Percentiles rank a stretch among this genome's conserved stretches.
Evolutionary conservation across 768 basidiomycete genomes (phyloP).

Genomic region (Ephemerocybe angulata): DNA sequence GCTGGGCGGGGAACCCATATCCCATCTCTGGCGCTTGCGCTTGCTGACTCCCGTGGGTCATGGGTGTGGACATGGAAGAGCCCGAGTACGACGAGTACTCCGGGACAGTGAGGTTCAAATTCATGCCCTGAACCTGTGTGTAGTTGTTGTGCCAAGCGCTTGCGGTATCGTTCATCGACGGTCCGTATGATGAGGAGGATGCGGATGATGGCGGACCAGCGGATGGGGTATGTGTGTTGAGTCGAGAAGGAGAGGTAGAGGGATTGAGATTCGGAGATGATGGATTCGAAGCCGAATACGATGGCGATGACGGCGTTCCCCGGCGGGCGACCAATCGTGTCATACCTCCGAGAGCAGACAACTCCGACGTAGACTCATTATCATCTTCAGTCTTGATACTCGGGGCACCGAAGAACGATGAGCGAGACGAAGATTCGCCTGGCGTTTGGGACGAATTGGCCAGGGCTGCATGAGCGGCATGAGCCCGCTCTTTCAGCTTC

Average conservation of each 20-base stretch:
- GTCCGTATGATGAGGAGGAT: constrained; percentile 8
- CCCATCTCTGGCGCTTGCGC: constrained; percentile 8
- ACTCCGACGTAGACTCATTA: constrained; percentile 26
- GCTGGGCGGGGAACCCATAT: constrained; percentile 22
- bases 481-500: constrained; percentile 53
- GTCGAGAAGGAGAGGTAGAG: constrained; percentile 42
- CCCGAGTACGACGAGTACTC: constrained; percentile 12
- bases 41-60: constrained; percentile 8
- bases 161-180: constrained; percentile 7
- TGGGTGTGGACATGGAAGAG: background rate
- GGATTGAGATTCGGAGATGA: constrained; percentile 26
- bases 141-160: constrained; percentile 28
- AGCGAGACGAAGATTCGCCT: constrained; percentile 24
- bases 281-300: constrained; percentile 42
- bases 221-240: constrained; percentile 14
- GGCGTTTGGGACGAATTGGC: constrained; percentile 12
- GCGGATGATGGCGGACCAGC: constrained; percentile 27
- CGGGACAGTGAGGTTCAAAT: constrained; percentile 31
- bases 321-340: constrained; percentile 58
- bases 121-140: constrained; percentile 30
- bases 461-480: constrained; percentile 28
- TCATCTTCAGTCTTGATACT: constrained; percentile 58
- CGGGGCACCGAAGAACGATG: constrained; percentile 32
- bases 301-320: constrained; percentile 43
- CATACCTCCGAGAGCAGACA: constrained; percentile 59